These are phyloP conservation scores for Knufia fluminis DNA, from an alignment of 2,329 filamentous ascomycete species.

Conservation along the genomic window DNA sequence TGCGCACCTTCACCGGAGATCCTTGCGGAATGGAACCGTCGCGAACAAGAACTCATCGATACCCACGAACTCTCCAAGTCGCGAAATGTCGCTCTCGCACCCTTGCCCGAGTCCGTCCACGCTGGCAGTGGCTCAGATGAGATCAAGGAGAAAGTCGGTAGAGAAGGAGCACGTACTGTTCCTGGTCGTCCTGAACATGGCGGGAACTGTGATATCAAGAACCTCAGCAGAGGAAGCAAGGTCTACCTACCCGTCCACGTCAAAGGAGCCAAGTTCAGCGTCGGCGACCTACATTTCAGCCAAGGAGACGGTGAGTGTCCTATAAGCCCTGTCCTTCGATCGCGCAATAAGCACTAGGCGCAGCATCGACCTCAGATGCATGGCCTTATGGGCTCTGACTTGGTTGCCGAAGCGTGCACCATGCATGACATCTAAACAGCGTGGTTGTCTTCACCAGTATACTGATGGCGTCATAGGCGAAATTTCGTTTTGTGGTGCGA, in stretches of 20 bases:
- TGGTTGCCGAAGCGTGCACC: too few relatives aligned
- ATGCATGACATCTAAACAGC: too few relatives aligned
- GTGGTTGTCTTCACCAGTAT: too few relatives aligned
- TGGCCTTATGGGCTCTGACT: too few relatives aligned
- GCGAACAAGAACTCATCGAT: constrained; percentile 70
- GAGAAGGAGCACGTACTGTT: constrained; percentile 75
- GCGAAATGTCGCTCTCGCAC: constrained; percentile 67
- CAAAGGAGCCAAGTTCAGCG: constrained; percentile 75
- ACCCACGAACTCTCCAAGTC: constrained; percentile 47
- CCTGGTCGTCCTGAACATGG: constrained; percentile 78
- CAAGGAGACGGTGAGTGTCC: constrained; percentile 87
- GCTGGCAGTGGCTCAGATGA: constrained; percentile 54
- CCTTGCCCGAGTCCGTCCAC: constrained; percentile 61
- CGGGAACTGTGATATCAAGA: constrained; percentile 89
- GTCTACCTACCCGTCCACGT: constrained; percentile 86
- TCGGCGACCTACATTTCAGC: constrained; percentile 79
- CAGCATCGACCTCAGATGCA: too few relatives aligned
- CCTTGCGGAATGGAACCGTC: constrained; percentile 71
- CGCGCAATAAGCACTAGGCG: not conserved
- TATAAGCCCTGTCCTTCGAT: constrained; percentile 27
- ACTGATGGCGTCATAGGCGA: too few relatives aligned
- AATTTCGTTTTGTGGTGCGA: constrained; percentile 65
- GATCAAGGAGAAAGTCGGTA: constrained; percentile 58
- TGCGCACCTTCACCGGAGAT: constrained; percentile 75
- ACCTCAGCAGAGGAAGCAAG: constrained; percentile 66